These are phyloP conservation scores for Diutina neorugosa DNA, from an alignment of 1,139 yeast species.

Conservation along the genomic window DNA sequence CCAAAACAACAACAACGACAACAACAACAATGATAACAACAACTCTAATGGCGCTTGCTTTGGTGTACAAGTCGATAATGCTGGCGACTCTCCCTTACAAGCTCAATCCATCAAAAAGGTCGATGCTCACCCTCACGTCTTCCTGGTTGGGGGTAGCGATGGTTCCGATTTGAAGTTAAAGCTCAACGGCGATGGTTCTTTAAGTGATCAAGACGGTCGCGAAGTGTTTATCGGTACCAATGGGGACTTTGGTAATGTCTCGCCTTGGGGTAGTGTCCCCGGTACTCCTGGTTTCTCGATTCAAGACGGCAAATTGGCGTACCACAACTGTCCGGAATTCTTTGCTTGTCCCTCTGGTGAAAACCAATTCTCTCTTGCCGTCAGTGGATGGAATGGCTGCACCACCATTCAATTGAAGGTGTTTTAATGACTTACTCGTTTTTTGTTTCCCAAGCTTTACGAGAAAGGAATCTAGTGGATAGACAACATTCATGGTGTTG, in stretches of 20 bases:
- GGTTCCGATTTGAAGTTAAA: neutral
- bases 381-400: constrained; percentile 1
- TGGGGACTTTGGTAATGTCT: neutral
- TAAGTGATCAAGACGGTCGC: neutral
- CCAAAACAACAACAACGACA: neutral
- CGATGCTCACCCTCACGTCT: neutral
- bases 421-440: neutral
- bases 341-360: neutral
- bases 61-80: neutral
- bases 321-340: neutral
- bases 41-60: neutral
- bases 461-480: neutral
- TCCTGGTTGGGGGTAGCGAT: neutral
- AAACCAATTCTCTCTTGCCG: neutral
- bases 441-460: too few relatives aligned
- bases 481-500: neutral
- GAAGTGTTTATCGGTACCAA: neutral
- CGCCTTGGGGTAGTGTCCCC: neutral
- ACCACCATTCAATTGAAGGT: neutral
- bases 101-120: neutral
- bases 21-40: neutral
- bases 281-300: neutral
- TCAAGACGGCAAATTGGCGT: neutral
- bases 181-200: neutral
- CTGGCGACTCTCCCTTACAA: neutral